Percentiles rank a stretch among this genome's conserved stretches.
Conservation (phyloP, 331 rosid species). For the Saraca asoca region DNA sequence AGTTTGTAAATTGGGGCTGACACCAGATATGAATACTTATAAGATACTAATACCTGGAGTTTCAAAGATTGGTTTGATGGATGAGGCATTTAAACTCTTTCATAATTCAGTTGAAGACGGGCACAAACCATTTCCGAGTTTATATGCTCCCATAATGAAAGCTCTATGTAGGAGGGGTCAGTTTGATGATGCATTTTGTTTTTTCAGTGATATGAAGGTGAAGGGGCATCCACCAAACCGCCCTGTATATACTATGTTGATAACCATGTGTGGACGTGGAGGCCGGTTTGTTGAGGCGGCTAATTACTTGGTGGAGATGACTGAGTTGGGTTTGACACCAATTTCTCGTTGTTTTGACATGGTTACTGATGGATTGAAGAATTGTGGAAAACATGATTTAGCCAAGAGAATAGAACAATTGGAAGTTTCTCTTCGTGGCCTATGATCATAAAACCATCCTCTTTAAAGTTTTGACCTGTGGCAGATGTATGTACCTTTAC, state of each 20-base stretch:
- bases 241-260: conserved; percentile 86
- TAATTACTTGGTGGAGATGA: conserved; percentile 78
- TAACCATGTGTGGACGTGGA: conserved; percentile 87
- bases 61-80: conserved; percentile 62
- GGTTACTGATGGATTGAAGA: conserved; percentile 92
- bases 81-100: conserved; percentile 71
- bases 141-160: conserved; percentile 78
- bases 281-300: conserved; percentile 83
- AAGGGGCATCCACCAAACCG: conserved; percentile 93
- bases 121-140: conserved; percentile 68
- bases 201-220: conserved; percentile 83
- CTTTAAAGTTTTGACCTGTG: background rate
- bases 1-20: conserved; percentile 57
- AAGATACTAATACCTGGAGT: conserved; percentile 71
- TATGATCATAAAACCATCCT: conserved; percentile 30
- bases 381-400: conserved; percentile 83
- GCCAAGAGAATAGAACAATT: conserved; percentile 73
- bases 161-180: conserved; percentile 76
- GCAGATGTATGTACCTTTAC: too few species aligned
- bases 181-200: conserved; percentile 89
- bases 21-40: conserved; percentile 73
- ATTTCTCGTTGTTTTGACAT: conserved; percentile 79
- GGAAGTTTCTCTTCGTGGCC: conserved; percentile 65
- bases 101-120: conserved; percentile 73
- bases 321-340: conserved; percentile 76